Conservation (phyloP, 805 yeast species). For the Lachancea nothofagi region DNA sequence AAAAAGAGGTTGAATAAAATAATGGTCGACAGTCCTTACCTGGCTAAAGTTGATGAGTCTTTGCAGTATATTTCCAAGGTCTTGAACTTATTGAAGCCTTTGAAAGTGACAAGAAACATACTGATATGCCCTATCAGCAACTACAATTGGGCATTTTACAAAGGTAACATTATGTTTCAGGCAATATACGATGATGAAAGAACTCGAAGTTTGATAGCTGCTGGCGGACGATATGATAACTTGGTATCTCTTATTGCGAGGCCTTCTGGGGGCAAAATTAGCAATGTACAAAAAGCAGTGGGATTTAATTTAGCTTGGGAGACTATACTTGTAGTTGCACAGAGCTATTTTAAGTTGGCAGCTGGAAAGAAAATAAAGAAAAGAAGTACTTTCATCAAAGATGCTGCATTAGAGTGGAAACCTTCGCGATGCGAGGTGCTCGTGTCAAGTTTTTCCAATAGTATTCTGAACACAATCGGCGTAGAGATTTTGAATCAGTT, state of each 20-base stretch:
- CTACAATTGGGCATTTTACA: conserved; percentile 73
- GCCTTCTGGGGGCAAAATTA: conserved; percentile 36
- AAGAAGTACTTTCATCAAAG: conserved; percentile 35
- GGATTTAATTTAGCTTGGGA: conserved; percentile 85
- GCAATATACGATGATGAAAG: conserved; percentile 61
- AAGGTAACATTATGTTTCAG: conserved; percentile 83
- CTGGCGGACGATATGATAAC: conserved; percentile 90
- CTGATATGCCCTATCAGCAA: conserved; percentile 77
- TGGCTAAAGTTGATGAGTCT: conserved; percentile 56
- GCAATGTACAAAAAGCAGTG: conserved; percentile 54
- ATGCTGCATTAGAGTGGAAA: conserved; percentile 41
- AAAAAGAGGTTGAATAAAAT: conserved; percentile 56
- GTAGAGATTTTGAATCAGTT: conserved; percentile 55
- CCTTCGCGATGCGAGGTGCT: conserved; percentile 75
- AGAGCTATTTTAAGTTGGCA: conserved; percentile 39
- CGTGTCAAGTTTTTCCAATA: conserved; percentile 60
- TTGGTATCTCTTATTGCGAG: conserved; percentile 64
- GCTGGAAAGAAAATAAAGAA: conserved; percentile 29
- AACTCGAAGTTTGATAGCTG: conserved; percentile 54
- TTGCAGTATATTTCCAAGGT: conserved; percentile 59
- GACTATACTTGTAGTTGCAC: conserved; percentile 48
- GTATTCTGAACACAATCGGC: conserved; percentile 53
- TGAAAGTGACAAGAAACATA: conserved; percentile 56
- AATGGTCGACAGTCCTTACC: conserved; percentile 67
- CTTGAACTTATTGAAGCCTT: conserved; percentile 43